Base-by-base conservation (phyloP, 2,329 filamentous ascomycete genomes). In the Colletotrichum lentis region DNA sequence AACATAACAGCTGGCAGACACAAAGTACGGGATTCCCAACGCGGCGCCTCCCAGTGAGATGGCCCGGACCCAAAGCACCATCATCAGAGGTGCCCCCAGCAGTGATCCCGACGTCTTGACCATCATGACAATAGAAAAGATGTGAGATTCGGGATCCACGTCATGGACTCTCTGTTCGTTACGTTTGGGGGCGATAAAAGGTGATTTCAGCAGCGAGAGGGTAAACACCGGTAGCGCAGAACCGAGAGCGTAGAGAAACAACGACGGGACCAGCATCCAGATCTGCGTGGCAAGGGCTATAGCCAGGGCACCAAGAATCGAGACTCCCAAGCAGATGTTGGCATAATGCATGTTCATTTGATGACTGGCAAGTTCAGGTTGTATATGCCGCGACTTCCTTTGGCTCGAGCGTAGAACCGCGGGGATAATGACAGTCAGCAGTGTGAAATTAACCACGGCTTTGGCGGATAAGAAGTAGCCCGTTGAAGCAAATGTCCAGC, bases 51-150 rank as follows among this genome's bases (percentile, higher is more conserved):
- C 79, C 0, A 78, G 69, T 0, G 74, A 73, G 16, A 85, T 80
- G 2, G 81, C 83, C n/a, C 72, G 71, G 5, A 84, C 79, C 83
- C 83, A 85, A 2, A 83, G 61, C 1, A 76, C 68, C 3, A 82
- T 81, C 82, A 85, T 84, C 10, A 82, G 71, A 0, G 82, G 81
- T 2, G 82, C 82, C 0, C 83, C 83, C 0, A 85, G 64, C 11
- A 85, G 75, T 7, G 82, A 82, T 3, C 83, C 83, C 0, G 81
- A 74, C 0, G 82, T 83, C 73, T 83, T 83, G 2, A 83, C 77
- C 71, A 85, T 76, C 82, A 85, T 85, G 16, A 83, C 82, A n/a
- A 85, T 79, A 2, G 83, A 82, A 64, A 84, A 84, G 2, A 84
- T 75, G 37, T 82, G 81, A 5, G 76, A 77, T 35, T 82, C 80